phyloP scores from a whole-genome alignment of 305 asterid species.

The Euphrasia arctica region DNA sequence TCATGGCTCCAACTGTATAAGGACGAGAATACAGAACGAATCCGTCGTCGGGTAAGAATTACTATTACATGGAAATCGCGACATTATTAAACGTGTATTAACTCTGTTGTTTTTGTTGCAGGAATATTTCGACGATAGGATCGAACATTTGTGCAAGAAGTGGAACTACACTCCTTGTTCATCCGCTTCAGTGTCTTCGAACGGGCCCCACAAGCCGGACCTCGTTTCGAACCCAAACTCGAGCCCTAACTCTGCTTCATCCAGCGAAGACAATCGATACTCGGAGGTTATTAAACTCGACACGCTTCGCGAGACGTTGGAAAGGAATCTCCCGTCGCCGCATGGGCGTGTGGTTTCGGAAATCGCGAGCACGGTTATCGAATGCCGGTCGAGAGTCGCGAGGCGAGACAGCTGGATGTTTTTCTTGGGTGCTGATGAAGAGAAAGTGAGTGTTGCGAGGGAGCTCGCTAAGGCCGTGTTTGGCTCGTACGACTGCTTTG shows the following conservation, averaged over 20 bases:
- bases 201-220: conserved; percentile 50
- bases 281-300: conserved; percentile 37
- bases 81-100: background rate
- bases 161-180: conserved; percentile 85
- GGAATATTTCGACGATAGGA: conserved; percentile 47
- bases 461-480: conserved; percentile 63
- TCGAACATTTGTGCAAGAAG: conserved; percentile 61
- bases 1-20: conserved; percentile 84
- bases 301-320: conserved; percentile 50
- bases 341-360: conserved; percentile 40
- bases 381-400: conserved; percentile 53
- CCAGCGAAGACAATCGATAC: conserved; percentile 83
- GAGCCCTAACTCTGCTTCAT: conserved; percentile 94
- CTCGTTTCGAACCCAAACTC: conserved; percentile 88
- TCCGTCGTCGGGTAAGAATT: conserved; percentile 37
- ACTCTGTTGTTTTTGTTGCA: conserved; percentile 19
- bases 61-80: background rate
- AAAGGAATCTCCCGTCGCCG: conserved; percentile 70
- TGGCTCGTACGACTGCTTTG: conserved; percentile 45
- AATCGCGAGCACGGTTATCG: conserved; percentile 47
- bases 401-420: conserved; percentile 60
- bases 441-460: conserved; percentile 57
- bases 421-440: conserved; percentile 58
- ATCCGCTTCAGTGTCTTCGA: conserved; percentile 45
- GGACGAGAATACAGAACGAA: conserved; percentile 44